Conservation (phyloP, 2,329 filamentous ascomycete species). For the Trichoderma pleuroti region DNA sequence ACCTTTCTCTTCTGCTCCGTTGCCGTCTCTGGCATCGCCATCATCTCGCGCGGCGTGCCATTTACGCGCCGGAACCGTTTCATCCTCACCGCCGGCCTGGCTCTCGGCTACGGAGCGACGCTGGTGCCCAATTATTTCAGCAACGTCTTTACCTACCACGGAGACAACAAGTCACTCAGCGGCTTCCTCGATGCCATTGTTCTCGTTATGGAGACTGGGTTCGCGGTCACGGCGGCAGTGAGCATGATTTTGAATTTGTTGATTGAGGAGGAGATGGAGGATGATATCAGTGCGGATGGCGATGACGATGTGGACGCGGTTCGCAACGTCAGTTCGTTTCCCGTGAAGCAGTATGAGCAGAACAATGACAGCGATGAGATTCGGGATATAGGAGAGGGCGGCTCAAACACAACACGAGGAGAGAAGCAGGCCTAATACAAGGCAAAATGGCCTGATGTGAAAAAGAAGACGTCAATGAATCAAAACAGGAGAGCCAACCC, state of each 20-base stretch:
- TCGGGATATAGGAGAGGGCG: neutral
- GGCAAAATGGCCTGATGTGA: neutral
- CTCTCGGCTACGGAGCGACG: slow-evolving; percentile 69
- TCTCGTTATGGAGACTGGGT: slow-evolving; percentile 71
- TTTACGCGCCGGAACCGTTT: slow-evolving; percentile 81
- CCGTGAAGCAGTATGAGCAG: slow-evolving; percentile 24
- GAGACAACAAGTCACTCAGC: slow-evolving; percentile 61
- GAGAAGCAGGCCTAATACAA: slow-evolving; percentile 5
- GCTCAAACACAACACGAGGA: neutral
- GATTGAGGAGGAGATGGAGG: slow-evolving; percentile 72
- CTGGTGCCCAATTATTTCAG: slow-evolving; percentile 65
- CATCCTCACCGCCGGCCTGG: slow-evolving; percentile 71
- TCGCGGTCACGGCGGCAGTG: slow-evolving; percentile 70
- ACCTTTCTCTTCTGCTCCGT: slow-evolving; percentile 79
- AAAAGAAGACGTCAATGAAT: neutral
- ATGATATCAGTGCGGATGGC: slow-evolving; percentile 33
- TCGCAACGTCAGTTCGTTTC: slow-evolving; percentile 12
- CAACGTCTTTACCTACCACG: slow-evolving; percentile 69
- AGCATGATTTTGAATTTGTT: slow-evolving; percentile 70
- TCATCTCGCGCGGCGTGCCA: slow-evolving; percentile 64
- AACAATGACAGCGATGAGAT: slow-evolving; percentile 23
- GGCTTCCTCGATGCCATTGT: slow-evolving; percentile 74
- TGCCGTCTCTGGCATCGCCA: slow-evolving; percentile 72
- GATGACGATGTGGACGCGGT: slow-evolving; percentile 23
- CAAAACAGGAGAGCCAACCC: neutral